These are phyloP conservation scores for Scutellaria galericulata DNA, from an alignment of 257 asterid species.

Conservation along the genomic window DNA sequence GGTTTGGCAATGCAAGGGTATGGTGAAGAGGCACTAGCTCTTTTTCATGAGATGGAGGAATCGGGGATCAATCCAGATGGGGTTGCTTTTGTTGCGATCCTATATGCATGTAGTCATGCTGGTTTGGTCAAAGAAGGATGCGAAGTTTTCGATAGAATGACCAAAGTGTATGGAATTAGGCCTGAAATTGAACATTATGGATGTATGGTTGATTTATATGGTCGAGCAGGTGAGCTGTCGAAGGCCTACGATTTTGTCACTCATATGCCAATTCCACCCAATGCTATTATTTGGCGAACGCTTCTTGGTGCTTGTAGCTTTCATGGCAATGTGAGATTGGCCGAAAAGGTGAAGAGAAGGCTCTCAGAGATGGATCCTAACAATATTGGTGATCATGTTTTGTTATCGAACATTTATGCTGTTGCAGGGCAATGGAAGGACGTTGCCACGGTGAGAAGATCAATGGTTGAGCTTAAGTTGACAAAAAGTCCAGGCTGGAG, in stretches of 20 bases:
- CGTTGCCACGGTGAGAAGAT: conserved; percentile 55
- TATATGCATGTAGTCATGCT: conserved; percentile 89
- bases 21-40: conserved; percentile 67
- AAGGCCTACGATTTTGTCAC: conserved; percentile 68
- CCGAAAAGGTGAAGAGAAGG: conserved; percentile 60
- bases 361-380: conserved; percentile 73
- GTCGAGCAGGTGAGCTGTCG: conserved; percentile 70
- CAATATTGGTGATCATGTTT: conserved; percentile 68
- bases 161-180: conserved; percentile 49
- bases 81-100: conserved; percentile 58
- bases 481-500: conserved; percentile 84
- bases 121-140: conserved; percentile 72
- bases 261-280: conserved; percentile 73
- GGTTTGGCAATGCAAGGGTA: conserved; percentile 86
- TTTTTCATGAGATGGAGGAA: conserved; percentile 68
- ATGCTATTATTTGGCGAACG: conserved; percentile 80
- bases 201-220: conserved; percentile 90
- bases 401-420: conserved; percentile 81
- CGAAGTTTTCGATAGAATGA: conserved; percentile 63
- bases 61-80: conserved; percentile 71
- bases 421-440: conserved; percentile 78
- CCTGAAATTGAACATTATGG: conserved; percentile 87
- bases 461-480: conserved; percentile 62
- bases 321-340: conserved; percentile 65
- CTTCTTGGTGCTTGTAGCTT: conserved; percentile 92